Base-by-base conservation (phyloP, 1,139 yeast species). In the Eremothecium gossypii region DNA sequence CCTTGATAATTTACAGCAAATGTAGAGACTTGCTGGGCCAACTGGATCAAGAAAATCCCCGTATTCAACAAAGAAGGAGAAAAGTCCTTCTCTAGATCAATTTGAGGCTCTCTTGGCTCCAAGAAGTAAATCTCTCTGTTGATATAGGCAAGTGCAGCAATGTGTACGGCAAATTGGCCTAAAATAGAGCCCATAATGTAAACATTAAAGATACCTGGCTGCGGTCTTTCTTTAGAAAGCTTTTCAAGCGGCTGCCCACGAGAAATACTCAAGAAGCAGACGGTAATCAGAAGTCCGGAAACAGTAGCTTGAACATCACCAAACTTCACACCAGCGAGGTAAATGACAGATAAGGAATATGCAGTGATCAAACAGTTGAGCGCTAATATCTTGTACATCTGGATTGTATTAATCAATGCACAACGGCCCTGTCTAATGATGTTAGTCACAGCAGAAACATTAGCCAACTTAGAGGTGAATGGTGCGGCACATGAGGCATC, bases 401-500 rank as follows among this genome's bases (percentile, higher is more conserved):
- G 98, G 59, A 91, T 89, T 14, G 98, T 91, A 11, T 96, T 87
- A 44, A 93, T 96, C 55, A 91, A 73, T 8, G 99, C 96, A 71
- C 96, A 86, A 68, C 99, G 87, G 53, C 99, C 99, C 73, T 93
- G 97, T 67, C 99, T 89, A 54, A 91, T 77, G 52, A 91, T 85
- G 59, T 87, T 82, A 42, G 95, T 84, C 45, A 93, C 96, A 43
- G 98, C 83, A 44, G 91, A 77, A 39, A 93, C 98, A 61, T 83
- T 84, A 30, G 96, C 78, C 53, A 91, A 76, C 63, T 91, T 91
- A 26, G 97, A 89, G 13, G 99, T 91, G 63, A 91, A 87, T 37
- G 99, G 99, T 32, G 99, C 99, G 44, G 99, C 99, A 56, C 93
- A 96, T 26, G 97, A 89, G 8, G 99, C 99, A 68, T 91, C 99